Conservation (phyloP, 768 basidiomycete genomes). For the Symmetrospora coprosmae region DNA sequence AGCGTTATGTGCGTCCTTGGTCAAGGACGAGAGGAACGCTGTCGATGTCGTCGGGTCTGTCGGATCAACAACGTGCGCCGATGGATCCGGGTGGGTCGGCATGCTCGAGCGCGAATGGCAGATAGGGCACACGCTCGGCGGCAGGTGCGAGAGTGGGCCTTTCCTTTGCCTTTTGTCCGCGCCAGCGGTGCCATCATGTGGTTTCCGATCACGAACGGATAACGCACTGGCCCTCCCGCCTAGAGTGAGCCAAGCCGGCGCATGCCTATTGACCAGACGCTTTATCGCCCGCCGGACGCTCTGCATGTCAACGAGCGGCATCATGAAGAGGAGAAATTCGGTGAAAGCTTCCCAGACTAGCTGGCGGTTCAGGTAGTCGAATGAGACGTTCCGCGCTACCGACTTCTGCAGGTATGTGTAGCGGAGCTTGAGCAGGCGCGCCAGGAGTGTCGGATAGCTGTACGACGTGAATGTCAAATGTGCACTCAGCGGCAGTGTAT, state of each 20-base stretch:
- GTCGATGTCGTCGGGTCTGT: conserved; percentile 6
- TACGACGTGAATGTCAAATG: background rate
- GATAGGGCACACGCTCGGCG: conserved; percentile 70
- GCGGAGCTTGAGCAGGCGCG: conserved; percentile 59
- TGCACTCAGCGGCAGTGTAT: background rate
- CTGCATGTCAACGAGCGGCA: conserved; percentile 66
- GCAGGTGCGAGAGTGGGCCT: conserved; percentile 58
- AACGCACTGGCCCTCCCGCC: no score
- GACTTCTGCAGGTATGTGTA: conserved; percentile 58
- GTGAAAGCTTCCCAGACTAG: conserved; percentile 99
- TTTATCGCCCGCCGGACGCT: conserved; percentile 42
- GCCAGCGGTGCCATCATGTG: background rate
- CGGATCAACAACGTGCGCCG: conserved; percentile 39
- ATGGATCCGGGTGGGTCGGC: conserved; percentile 22
- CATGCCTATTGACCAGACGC: no score
- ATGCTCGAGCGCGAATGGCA: conserved; percentile 42
- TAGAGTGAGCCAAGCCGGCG: no score
- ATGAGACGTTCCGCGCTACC: conserved; percentile 71
- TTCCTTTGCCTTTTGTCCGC: conserved; percentile 24
- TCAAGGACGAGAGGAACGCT: conserved; percentile 26
- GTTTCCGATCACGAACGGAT: no score
- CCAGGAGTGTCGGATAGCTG: conserved; percentile 73
- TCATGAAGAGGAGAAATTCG: conserved; percentile 82
- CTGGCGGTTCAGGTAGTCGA: conserved; percentile 98
- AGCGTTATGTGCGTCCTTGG: conserved; percentile 13